Evolutionary conservation across 257 asterid genomes (phyloP).

Genomic region (Haberlea rhodopensis): DNA sequence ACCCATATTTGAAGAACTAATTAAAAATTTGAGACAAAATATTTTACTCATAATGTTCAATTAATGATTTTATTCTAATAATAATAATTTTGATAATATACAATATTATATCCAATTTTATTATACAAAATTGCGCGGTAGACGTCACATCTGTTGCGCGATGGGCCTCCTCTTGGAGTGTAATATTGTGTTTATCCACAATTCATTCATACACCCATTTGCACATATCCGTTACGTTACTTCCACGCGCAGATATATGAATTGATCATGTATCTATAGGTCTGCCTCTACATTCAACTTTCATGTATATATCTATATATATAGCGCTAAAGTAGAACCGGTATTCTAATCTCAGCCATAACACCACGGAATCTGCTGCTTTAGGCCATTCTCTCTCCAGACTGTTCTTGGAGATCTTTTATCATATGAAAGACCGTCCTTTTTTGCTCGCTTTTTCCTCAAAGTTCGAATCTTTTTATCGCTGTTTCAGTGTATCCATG

Average conservation of each 20-base stretch:
- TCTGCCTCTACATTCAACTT: not conserved
- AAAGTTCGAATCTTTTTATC: not conserved
- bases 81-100: too few species aligned
- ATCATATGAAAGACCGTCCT: too few species aligned
- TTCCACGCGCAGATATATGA: too few species aligned
- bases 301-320: too few species aligned
- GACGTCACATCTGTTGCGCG: not conserved
- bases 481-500: not conserved
- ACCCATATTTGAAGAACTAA: too few species aligned
- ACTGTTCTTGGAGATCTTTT: not conserved
- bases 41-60: too few species aligned
- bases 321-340: not conserved
- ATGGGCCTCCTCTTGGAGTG: not conserved
- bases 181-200: not conserved
- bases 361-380: not conserved
- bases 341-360: not conserved
- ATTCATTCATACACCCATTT: not conserved
- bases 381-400: not conserved
- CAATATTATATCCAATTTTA: too few species aligned
- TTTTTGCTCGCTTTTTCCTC: not conserved
- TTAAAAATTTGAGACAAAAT: too few species aligned
- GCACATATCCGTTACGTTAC: not conserved
- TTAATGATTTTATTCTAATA: too few species aligned
- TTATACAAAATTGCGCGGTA: not conserved
- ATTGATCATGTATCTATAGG: not conserved